Evolutionary conservation across 1,284 basidiomycete genomes (phyloP), one percentile per base, ranked within the genome.

Genomic region (Pseudozyma sp.): DNA sequence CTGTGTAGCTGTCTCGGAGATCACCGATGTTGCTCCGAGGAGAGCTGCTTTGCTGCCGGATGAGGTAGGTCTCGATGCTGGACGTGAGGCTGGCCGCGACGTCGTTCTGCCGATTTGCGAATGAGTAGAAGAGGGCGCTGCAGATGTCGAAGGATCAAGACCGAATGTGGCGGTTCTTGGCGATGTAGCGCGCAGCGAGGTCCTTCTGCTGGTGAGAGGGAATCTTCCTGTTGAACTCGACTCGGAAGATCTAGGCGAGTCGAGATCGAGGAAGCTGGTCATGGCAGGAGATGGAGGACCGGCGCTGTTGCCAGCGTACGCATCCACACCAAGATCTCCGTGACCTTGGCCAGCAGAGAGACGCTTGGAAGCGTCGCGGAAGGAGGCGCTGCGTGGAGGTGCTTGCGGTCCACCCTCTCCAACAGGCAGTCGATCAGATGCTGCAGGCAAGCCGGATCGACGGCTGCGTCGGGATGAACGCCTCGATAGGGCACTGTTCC

Each of bases 211-310:
- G 7, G 72, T 67, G 5, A 70, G 48, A 13, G 60, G 44, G 16
- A 48, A 30, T 42, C 47, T 57, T 10, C 54, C 53, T 2, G 56
- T 43, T 5, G 33, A 31, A 56, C 67, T 63, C 16, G 67, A 69
- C 48, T 58, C 55, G 3, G 68, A 75, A 0, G 68, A 54, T 40
- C 64, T 50, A 5, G 72, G 68, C 39, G 72, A 70, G n/a, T 70
- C 68, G 24, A 75, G 72, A 34, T 75, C 68, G 30, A 69, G 56
- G 35, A 69, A 68, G 51, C 72, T 71, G 1, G 63, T 64, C 64
- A 75, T 60, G 31, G 64, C 62, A 31, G 73, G 73, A 17, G 73
- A 71, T 0, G 68, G 50, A 8, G 54, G 60, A 19, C 43, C 54
- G 3, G 29, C 42, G 30, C 33, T 56, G 24, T 55, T 56, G 2